Evolutionary conservation across 768 basidiomycete species (phyloP), one percentile per base, ranked within the genome.

Genomic region (Phanerochaete sordida): DNA sequence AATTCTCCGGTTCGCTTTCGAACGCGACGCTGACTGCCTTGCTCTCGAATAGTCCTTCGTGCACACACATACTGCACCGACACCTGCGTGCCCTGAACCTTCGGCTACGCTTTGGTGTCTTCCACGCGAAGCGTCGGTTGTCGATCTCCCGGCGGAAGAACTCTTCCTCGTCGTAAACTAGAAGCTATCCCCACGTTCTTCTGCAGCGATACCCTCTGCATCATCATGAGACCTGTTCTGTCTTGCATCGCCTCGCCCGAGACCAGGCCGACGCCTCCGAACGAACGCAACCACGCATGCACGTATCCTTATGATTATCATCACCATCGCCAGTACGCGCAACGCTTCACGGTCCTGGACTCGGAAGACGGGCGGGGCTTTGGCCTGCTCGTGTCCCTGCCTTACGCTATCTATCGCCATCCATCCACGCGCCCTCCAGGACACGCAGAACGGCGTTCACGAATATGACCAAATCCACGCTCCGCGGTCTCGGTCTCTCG

Each of bases 81-180:
- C 82, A 85, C 59, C 87, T 87, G 86, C 83, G 85, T 65, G 84
- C 85, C 9, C 62, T 87, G 28, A 69, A 77, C 0, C 77, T 88
- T 23, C 72, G 83, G 59, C 64, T 87, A 30, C 77, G 84, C 45
- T 86, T 88, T 65, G 73, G 77, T 58, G 71, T 87, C 45, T 88
- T 87, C 70, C 74, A 85, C 55, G 79, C 76, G 21, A 77, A 79
- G 61, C 76, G 77, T 30, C 63, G 67, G 37, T 57, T 70, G 53
- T 51, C 58, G 45, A 57, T 51, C 30, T 63, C 65, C 51, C 62
- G 64, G 24, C 52, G 56, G 53, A 61, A 45, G 53, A 60, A 58
- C 47, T 62, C 61, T 54, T 60, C 59, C 23, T 33, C 37, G 37
- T 56, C 54, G 24, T 55, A 26, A 39, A 31, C 50, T 28, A 49